Conservation (phyloP, 2,329 filamentous ascomycete species). For the Xylaria sp. region DNA sequence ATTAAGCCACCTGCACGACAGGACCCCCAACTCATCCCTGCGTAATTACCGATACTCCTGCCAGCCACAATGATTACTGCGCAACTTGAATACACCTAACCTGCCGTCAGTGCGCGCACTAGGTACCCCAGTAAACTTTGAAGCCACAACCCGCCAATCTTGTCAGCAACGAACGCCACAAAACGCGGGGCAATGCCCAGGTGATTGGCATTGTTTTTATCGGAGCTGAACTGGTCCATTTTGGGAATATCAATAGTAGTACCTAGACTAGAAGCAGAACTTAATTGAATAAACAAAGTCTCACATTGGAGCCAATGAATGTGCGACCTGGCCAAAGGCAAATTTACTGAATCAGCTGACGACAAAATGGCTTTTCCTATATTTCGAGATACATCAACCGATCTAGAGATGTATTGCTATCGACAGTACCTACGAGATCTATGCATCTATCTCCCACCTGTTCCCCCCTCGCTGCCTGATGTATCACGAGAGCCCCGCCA, state of each 20-base stretch:
- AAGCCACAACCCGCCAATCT: constrained; percentile 6
- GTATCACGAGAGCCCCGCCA: constrained; percentile 23
- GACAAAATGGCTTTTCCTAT: neutral
- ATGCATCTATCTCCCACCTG: constrained; percentile 18
- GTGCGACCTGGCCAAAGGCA: neutral
- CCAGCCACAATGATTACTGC: neutral
- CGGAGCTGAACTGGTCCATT: neutral
- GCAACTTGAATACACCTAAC: neutral
- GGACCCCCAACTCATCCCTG: neutral
- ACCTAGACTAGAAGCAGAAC: neutral
- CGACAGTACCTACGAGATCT: neutral
- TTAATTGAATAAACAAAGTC: neutral
- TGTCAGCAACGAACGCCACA: constrained; percentile 1
- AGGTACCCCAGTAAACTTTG: neutral
- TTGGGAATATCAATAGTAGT: neutral
- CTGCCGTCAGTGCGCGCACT: neutral
- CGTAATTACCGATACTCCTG: neutral
- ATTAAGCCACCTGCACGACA: neutral
- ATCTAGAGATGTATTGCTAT: neutral
- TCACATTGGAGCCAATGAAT: neutral
- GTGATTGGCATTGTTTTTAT: neutral
- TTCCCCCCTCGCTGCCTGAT: constrained; percentile 17
- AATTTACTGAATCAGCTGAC: neutral
- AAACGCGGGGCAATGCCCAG: constrained; percentile 6
- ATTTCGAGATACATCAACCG: neutral